Base-by-base conservation (phyloP, 306 rosid genomes). In the Geum urbanum region DNA sequence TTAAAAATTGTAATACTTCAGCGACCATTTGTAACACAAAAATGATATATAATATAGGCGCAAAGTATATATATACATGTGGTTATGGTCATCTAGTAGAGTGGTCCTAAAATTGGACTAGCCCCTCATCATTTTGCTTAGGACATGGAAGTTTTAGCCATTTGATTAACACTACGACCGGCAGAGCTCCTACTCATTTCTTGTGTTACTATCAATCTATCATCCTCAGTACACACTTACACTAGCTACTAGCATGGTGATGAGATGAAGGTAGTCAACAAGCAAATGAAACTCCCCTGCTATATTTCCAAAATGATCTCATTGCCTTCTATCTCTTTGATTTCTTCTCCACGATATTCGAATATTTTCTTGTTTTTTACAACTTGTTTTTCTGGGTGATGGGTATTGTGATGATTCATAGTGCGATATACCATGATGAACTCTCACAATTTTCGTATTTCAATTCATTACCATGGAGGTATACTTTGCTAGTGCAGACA, bases 101-200 rank as follows among this genome's bases (percentile, higher is more conserved):
- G 56, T 64, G 56, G 52, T 9, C 49, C 43, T 74, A n/a, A 5
- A 15, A 52, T 43, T 41, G 40, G 19, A 9, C 35, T 66, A 74
- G 57, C 18, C 58, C 66, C 78, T 79, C 83, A 85, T 86, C 73
- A 89, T 89, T 68, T 70, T 57, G 49, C 69, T 81, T 87, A 82
- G 89, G 82, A 85, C 66, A 73, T 70, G 68, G 53, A 65, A 69
- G 79, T 71, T 76, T 46, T 74, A 69, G 87, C 46, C 12, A 75
- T 85, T 85, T 80, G 89, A 87, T 82, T 84, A 82, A 74, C 72
- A 49, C 72, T 62, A 59, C 77, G 91, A 86, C 96, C 83, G 77
- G 69, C 76, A 63, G 80, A 62, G n/a, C 54, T 72, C 78, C 85
- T 32, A 89, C 90, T 89, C 88, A 86, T 86, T 84, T 83, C 88